phyloP scores from a whole-genome alignment of 208 protist species.

The Trypanosoma caninum region DNA sequence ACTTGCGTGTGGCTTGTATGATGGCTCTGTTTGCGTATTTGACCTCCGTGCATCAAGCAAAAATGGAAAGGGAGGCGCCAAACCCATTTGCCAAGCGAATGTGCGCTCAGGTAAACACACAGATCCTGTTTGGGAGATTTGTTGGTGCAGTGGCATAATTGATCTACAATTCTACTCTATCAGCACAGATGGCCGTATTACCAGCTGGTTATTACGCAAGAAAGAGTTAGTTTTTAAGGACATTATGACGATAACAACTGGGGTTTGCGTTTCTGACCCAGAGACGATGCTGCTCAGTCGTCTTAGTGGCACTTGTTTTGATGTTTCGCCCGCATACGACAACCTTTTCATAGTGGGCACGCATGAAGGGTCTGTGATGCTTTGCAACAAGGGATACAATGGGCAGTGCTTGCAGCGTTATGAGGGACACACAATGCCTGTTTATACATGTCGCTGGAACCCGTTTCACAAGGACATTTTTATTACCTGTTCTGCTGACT shows the following conservation, averaged over 20 bases:
- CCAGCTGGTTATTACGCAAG: slow-evolving; percentile 94
- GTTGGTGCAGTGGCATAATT: slow-evolving; percentile 53
- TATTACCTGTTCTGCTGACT: slow-evolving; percentile 95
- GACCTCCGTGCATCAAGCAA: slow-evolving; percentile 74
- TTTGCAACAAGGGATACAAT: slow-evolving; percentile 96
- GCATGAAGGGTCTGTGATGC: slow-evolving; percentile 94
- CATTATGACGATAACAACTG: slow-evolving; percentile 83
- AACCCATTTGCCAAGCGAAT: slow-evolving; percentile 89
- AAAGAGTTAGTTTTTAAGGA: slow-evolving; percentile 95
- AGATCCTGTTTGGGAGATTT: slow-evolving; percentile 96
- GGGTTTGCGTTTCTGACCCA: slow-evolving; percentile 64
- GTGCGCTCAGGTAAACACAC: slow-evolving; percentile 96
- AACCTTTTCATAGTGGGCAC: slow-evolving; percentile 95
- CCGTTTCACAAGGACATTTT: slow-evolving; percentile 94
- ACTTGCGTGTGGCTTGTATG: slow-evolving; percentile 95
- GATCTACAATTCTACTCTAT: slow-evolving; percentile 94
- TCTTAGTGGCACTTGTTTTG: slow-evolving; percentile 95
- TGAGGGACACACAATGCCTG: slow-evolving; percentile 91
- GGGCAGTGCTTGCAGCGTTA: slow-evolving; percentile 94
- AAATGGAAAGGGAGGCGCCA: slow-evolving; percentile 45
- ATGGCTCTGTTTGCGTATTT: slow-evolving; percentile 95
- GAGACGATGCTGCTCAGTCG: slow-evolving; percentile 86
- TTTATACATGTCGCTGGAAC: slow-evolving; percentile 96
- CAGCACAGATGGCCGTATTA: slow-evolving; percentile 95
- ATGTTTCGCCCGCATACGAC: slow-evolving; percentile 90